Percentiles rank a stretch among this genome's conserved stretches.
Conservation (phyloP, 139 green algal species). For the Chlamydomonas schloesseri region DNA sequence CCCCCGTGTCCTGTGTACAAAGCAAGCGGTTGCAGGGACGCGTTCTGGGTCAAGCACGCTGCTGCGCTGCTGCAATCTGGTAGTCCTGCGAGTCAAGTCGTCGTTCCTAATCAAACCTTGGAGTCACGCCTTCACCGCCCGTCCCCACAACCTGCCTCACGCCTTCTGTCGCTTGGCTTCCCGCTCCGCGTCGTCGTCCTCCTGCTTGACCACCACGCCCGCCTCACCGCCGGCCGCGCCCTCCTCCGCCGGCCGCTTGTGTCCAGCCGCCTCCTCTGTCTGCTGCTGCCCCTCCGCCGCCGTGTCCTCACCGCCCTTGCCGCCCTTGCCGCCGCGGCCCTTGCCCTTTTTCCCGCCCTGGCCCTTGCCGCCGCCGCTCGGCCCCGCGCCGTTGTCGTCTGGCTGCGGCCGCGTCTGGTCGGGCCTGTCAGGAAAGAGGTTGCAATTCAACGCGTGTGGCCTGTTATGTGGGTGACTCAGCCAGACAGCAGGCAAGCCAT, state of each 20-base stretch:
- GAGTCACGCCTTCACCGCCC: no score
- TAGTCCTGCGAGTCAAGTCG: no score
- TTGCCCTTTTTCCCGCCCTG: background rate
- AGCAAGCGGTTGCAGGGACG: no score
- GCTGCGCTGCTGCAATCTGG: no score
- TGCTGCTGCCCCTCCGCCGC: background rate
- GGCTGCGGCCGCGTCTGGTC: conserved; percentile 27
- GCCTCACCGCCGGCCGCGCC: background rate
- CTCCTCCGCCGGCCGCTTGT: background rate
- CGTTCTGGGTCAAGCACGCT: no score
- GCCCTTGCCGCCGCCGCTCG: background rate
- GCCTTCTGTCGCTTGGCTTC: conserved; percentile 19
- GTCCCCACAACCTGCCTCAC: background rate
- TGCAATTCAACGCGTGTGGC: no score
- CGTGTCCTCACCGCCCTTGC: background rate
- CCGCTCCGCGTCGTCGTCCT: background rate
- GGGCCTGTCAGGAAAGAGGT: background rate
- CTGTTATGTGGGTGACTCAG: no score
- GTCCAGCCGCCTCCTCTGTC: background rate
- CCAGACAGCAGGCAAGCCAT: no score
- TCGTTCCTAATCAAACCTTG: no score
- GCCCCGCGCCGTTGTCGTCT: background rate
- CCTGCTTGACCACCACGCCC: background rate
- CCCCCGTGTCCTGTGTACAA: no score
- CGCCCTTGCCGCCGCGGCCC: background rate